Conservation (phyloP, 1,284 basidiomycete genomes). For the Pterula multifida region DNA sequence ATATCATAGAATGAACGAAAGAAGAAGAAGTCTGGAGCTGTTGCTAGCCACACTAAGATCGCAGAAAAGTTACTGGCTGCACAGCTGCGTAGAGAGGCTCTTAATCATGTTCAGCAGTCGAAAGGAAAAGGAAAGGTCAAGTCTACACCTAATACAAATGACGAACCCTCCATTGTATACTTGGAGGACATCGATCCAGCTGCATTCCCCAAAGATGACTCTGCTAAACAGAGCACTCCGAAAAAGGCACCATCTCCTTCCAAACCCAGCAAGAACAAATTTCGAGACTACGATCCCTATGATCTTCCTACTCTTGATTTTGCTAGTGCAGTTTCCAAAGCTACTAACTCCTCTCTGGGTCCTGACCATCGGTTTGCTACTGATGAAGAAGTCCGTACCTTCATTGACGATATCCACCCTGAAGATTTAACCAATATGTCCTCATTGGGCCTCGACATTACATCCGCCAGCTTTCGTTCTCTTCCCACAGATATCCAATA, state of each 20-base stretch:
- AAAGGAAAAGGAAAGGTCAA: constrained; percentile 33
- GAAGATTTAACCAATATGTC: constrained; percentile 52
- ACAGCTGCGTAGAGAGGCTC: constrained; percentile 84
- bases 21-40: constrained; percentile 81
- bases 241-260: constrained; percentile 27
- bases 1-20: constrained; percentile 62
- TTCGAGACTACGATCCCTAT: constrained; percentile 78
- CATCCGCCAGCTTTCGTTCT: constrained; percentile 82
- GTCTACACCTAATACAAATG: constrained; percentile 31
- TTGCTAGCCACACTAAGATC: constrained; percentile 69
- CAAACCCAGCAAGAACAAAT: constrained; percentile 37
- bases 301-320: constrained; percentile 65
- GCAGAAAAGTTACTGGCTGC: constrained; percentile 91
- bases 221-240: constrained; percentile 20
- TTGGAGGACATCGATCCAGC: constrained; percentile 73
- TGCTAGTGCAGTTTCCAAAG: constrained; percentile 46
- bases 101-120: constrained; percentile 39
- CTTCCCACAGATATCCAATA: constrained; percentile 95
- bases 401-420: constrained; percentile 88
- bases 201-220: constrained; percentile 36
- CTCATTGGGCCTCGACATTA: constrained; percentile 38
- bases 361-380: constrained; percentile 89
- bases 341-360: constrained; percentile 33
- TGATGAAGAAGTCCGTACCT: constrained; percentile 80
- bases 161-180: constrained; percentile 62